Evolutionary conservation across 768 basidiomycete species (phyloP).

Genomic region (Dioszegia aurantiaca): DNA sequence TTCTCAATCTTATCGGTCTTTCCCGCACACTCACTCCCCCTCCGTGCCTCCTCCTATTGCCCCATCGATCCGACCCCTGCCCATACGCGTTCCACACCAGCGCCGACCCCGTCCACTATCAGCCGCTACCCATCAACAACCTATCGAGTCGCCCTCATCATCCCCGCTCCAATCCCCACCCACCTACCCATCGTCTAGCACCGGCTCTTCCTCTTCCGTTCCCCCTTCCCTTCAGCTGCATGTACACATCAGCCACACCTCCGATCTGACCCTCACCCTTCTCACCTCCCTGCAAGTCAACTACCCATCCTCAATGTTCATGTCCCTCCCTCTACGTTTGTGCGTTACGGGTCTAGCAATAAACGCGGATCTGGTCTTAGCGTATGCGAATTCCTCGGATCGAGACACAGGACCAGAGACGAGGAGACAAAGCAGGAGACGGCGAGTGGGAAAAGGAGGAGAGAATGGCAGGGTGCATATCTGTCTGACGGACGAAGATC

Average conservation of each 20-base stretch:
- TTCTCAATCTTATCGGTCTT: background rate
- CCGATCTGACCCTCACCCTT: constrained; percentile 81
- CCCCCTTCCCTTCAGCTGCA: constrained; percentile 78
- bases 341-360: constrained; percentile 87
- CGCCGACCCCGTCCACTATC: background rate
- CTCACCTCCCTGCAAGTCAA: constrained; percentile 93
- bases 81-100: background rate
- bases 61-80: background rate
- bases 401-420: background rate
- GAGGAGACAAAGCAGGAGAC: constrained; percentile 51
- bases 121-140: constrained; percentile 11
- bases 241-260: constrained; percentile 77
- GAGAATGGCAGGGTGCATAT: constrained; percentile 75
- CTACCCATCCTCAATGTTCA: constrained; percentile 92
- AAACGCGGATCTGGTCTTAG: constrained; percentile 79
- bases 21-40: constrained; percentile 7
- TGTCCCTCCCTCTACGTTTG: constrained; percentile 92
- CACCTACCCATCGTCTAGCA: constrained; percentile 18
- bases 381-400: constrained; percentile 61
- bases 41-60: constrained; percentile 2
- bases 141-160: constrained; percentile 12
- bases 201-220: constrained; percentile 31
- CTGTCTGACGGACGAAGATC: constrained; percentile 74
- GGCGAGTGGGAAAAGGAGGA: constrained; percentile 52
- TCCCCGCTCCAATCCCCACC: constrained; percentile 32